phyloP scores from a whole-genome alignment of 164 flowering plant species.

The Amborella trichopoda region DNA sequence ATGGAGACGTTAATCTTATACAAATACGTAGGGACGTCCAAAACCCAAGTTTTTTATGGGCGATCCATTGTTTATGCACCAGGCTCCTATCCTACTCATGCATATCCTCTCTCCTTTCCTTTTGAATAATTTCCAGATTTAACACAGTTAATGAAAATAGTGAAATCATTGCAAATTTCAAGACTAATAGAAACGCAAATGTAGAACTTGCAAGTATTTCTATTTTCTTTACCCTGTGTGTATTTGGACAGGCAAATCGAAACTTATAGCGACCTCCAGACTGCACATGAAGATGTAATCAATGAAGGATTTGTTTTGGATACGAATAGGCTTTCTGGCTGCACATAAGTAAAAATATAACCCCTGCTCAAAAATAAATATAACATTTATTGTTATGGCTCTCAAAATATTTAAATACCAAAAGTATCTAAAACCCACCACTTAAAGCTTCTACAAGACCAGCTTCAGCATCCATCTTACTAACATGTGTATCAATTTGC shows the following conservation, averaged over 20 bases:
- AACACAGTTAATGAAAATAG: too few relatives aligned
- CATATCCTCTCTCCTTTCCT: too few relatives aligned
- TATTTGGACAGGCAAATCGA: constrained; percentile 78
- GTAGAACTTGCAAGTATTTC: too few relatives aligned
- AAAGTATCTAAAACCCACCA: constrained; percentile 24
- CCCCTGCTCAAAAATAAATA: background rate
- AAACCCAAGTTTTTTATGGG: too few relatives aligned
- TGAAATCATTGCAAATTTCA: too few relatives aligned
- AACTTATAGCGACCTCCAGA: constrained; percentile 62
- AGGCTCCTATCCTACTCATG: too few relatives aligned
- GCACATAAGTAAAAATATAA: constrained; percentile 12
- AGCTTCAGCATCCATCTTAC: constrained; percentile 51
- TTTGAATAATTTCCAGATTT: too few relatives aligned
- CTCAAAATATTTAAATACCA: background rate
- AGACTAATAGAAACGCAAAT: too few relatives aligned
- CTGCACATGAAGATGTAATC: constrained; percentile 61
- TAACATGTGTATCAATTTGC: constrained; percentile 56
- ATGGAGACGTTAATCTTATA: too few relatives aligned
- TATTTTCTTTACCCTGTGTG: constrained; percentile 70
- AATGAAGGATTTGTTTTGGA: constrained; percentile 63
- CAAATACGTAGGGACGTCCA: too few relatives aligned
- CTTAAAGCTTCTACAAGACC: constrained; percentile 51
- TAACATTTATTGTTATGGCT: background rate
- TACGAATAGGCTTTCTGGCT: constrained; percentile 71
- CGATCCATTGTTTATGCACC: too few relatives aligned